Percentiles rank a stretch among this genome's conserved stretches.
Evolutionary conservation across 2,329 filamentous ascomycete genomes (phyloP).

Genomic region (Dactylellina sp.): DNA sequence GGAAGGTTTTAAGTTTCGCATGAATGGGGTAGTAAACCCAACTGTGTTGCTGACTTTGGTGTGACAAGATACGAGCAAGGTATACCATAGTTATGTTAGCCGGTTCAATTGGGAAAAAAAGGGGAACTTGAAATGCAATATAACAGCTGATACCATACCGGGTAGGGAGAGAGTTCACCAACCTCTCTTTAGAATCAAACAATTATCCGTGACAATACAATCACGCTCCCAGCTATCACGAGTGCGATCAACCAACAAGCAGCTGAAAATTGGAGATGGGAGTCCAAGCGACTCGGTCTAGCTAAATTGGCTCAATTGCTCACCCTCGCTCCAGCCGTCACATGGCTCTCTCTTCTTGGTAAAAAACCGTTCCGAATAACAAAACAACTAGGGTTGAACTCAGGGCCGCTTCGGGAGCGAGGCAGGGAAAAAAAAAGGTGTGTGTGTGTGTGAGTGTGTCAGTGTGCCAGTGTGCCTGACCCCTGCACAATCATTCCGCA

Average conservation of each 20-base stretch:
- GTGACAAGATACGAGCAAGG: no score
- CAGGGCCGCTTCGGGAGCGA: slow-evolving; percentile 19
- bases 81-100: no score
- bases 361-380: slow-evolving; percentile 24
- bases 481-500: slow-evolving; percentile 1
- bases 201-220: slow-evolving; percentile 13
- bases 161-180: no score
- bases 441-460: background rate
- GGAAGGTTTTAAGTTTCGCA: no score
- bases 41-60: no score
- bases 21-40: no score
- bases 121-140: background rate
- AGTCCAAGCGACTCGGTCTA: slow-evolving; percentile 24
- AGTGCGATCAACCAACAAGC: background rate
- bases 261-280: no score
- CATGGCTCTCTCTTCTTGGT: slow-evolving; percentile 23
- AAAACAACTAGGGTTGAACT: slow-evolving; percentile 6
- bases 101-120: no score
- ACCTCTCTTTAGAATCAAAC: background rate
- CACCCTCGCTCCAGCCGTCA: slow-evolving; percentile 15
- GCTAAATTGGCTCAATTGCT: slow-evolving; percentile 35
- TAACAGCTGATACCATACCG: no score
- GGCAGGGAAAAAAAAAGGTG: slow-evolving; percentile 2
- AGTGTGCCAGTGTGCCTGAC: no score
- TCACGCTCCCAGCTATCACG: background rate